Evolutionary conservation across 2,329 filamentous ascomycete species (phyloP).

Genomic region (Aspergillus sp.): DNA sequence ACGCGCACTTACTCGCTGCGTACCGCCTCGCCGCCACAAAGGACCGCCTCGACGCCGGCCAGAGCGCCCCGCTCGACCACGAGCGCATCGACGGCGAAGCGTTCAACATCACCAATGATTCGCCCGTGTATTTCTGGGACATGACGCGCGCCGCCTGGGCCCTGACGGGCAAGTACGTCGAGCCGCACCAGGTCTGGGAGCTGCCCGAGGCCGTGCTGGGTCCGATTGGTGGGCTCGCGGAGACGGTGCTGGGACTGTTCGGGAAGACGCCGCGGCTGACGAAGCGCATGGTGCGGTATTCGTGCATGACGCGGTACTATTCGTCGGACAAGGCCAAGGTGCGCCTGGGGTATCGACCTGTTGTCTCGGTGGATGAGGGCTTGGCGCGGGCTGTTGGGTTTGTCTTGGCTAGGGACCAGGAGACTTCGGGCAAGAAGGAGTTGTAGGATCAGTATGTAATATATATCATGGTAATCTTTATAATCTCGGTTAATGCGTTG

Average conservation of each 20-base stretch:
- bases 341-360: conserved; percentile 38
- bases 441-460: conserved; percentile 18
- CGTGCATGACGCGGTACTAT: conserved; percentile 43
- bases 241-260: conserved; percentile 35
- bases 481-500: no score
- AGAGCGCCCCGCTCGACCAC: conserved; percentile 57
- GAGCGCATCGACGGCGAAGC: conserved; percentile 75
- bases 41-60: conserved; percentile 32
- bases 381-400: conserved; percentile 39
- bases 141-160: conserved; percentile 72
- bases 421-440: conserved; percentile 32
- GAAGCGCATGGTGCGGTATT: conserved; percentile 38
- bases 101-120: conserved; percentile 85
- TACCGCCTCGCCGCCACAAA: conserved; percentile 59
- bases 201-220: conserved; percentile 34
- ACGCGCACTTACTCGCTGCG: conserved; percentile 76
- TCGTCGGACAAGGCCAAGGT: conserved; percentile 40
- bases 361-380: conserved; percentile 40
- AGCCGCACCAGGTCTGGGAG: conserved; percentile 34
- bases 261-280: conserved; percentile 41
- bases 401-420: conserved; percentile 27
- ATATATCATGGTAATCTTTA: not conserved
- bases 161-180: conserved; percentile 36
- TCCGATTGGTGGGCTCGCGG: conserved; percentile 34
- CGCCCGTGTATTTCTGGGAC: conserved; percentile 86